These are phyloP conservation scores for Colletotrichum lini DNA, from an alignment of 2,329 filamentous ascomycete genomes.

Conservation along the genomic window DNA sequence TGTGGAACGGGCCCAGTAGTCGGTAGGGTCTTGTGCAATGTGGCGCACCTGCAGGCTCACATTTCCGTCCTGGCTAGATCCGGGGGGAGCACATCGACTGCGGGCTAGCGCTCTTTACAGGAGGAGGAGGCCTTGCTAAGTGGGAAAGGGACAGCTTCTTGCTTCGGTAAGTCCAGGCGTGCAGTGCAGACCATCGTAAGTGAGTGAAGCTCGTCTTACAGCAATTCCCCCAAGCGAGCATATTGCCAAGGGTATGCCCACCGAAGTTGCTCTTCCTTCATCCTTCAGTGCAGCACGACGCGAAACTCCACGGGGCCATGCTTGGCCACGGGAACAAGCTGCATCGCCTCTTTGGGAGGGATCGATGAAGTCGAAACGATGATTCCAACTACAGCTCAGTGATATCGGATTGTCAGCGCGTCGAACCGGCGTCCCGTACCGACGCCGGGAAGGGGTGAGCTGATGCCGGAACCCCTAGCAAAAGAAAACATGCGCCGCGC, in stretches of 20 bases:
- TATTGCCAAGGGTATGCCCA: background rate
- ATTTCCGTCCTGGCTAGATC: background rate
- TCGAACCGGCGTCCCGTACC: background rate
- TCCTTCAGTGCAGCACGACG: background rate
- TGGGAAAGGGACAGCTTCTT: background rate
- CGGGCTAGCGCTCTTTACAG: conserved; percentile 1
- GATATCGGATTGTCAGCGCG: background rate
- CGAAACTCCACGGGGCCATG: background rate
- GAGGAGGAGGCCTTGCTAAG: background rate
- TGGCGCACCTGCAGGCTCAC: conserved; percentile 7
- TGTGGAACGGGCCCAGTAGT: background rate
- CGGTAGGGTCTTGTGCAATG: background rate
- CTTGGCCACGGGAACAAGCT: background rate
- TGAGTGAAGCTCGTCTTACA: background rate
- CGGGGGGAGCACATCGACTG: background rate
- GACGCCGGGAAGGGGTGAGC: background rate
- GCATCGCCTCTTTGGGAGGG: background rate
- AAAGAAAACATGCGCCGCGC: background rate
- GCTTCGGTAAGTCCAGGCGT: background rate
- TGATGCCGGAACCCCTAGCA: background rate
- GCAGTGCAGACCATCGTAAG: background rate
- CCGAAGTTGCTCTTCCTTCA: background rate
- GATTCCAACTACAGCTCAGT: background rate
- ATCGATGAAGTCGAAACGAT: background rate
- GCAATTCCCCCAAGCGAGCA: background rate